Evolutionary conservation across 2,329 filamentous ascomycete species (phyloP).

Genomic region (Colletotrichum horii): DNA sequence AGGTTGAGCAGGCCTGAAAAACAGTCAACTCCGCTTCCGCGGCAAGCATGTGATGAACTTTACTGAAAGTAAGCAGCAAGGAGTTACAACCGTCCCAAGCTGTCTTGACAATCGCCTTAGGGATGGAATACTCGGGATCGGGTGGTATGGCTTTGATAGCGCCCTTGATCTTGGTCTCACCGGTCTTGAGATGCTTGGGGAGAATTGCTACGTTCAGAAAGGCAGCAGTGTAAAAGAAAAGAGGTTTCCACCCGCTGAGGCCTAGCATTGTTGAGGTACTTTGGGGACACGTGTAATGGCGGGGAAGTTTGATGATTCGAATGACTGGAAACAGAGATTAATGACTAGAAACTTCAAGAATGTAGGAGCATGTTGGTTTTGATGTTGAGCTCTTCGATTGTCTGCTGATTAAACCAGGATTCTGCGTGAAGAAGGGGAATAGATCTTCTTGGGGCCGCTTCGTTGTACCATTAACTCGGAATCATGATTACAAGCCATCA

Average conservation of each 20-base stretch:
- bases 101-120: background rate
- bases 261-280: background rate
- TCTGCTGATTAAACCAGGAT: background rate
- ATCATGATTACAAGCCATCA: background rate
- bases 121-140: background rate
- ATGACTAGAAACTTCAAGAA: fast-evolving
- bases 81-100: background rate
- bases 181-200: background rate
- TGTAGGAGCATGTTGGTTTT: background rate
- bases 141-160: background rate
- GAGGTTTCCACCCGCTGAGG: background rate
- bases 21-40: background rate
- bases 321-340: background rate
- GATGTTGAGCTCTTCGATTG: fast-evolving
- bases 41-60: fast-evolving
- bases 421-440: background rate
- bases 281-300: background rate
- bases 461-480: background rate
- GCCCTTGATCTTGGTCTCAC: background rate
- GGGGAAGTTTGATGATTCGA: background rate
- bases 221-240: background rate
- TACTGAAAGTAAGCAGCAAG: background rate
- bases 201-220: fast-evolving
- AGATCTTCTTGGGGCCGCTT: background rate
- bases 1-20: background rate